Evolutionary conservation across 2,329 filamentous ascomycete species (phyloP).

Genomic region (Byssothecium circinans): DNA sequence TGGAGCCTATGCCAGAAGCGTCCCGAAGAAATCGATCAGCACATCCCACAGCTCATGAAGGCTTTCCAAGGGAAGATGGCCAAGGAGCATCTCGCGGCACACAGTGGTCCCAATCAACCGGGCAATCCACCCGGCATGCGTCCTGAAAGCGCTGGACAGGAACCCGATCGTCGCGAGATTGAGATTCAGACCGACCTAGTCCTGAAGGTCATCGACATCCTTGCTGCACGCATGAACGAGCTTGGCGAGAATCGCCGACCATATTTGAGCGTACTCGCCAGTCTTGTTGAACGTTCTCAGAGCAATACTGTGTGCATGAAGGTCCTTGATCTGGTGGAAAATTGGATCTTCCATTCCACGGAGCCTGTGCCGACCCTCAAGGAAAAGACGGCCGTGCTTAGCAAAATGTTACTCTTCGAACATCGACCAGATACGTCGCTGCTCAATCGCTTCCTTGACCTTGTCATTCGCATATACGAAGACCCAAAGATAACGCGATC

Average conservation of each 20-base stretch:
- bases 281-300: slow-evolving; percentile 91
- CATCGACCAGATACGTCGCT: slow-evolving; percentile 79
- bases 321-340: slow-evolving; percentile 89
- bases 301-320: slow-evolving; percentile 87
- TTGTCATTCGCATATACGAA: slow-evolving; percentile 97
- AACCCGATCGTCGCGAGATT: slow-evolving; percentile 74
- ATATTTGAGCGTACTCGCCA: slow-evolving; percentile 92
- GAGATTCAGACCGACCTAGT: slow-evolving; percentile 90
- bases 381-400: slow-evolving; percentile 97
- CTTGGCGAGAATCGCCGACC: slow-evolving; percentile 88
- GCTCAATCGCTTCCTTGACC: slow-evolving; percentile 87
- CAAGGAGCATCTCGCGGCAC: slow-evolving; percentile 80
- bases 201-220: slow-evolving; percentile 91
- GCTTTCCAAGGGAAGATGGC: slow-evolving; percentile 89
- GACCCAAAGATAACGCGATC: slow-evolving; percentile 94
- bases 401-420: slow-evolving; percentile 98
- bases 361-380: slow-evolving; percentile 97
- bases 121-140: slow-evolving; percentile 41
- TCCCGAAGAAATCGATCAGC: slow-evolving; percentile 83
- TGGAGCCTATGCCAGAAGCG: slow-evolving; percentile 88
- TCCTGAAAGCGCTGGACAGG: slow-evolving; percentile 60
- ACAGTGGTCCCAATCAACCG: slow-evolving; percentile 50
- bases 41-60: slow-evolving; percentile 88
- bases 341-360: slow-evolving; percentile 93
- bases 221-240: slow-evolving; percentile 87